Evolutionary conservation across 345 rosid species (phyloP), one percentile per base, ranked within the genome.

Genomic region (Geranium brycei): DNA sequence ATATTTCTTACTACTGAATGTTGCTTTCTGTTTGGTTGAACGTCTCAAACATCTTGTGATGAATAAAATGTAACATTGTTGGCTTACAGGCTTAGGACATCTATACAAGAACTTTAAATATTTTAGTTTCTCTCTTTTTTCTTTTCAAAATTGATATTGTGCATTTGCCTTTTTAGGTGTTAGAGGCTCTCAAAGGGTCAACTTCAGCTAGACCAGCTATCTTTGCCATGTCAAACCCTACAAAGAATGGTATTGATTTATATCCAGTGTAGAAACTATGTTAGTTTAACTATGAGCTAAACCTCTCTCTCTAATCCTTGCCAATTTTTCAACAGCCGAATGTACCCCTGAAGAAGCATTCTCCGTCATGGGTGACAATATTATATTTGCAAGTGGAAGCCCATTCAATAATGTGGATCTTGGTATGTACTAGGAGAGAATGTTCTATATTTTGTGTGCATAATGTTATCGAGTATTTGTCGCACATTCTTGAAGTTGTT

Each of bases 221-320:
- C 66, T 93, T 93, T 83, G 95, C 97, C 32, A 93, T 93, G 99
- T 93, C 99, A 73, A 93, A 93, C 72, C 99, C 97, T 31, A 90
- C 97, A 31, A 90, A 83, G 68, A 87, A 90, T 76, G 99, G 97
- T 90, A 77, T 58, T 58, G 60, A 51, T 51, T 59, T 53, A 32
- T 15, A 38, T 62, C 11, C 63, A 10, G 65, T 19, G 57, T 5
- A 35, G 19, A 55, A 51, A 64, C 19, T 38, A 8, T 57, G 59
- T 16, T 57, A 15, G 16, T n/a, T 57, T 18, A 57, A 16, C 5
- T 57, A 57, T 57, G 59, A 57, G 7, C 59, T 15, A 57, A 47
- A 35, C 41, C 41, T 40, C 16, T 59, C 57, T 40, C 38, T 64
- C 55, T 51, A 32, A 62, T 62, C 51, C 38, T 30, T 19, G 18